phyloP scores from a whole-genome alignment of 305 asterid genomes.

The Withania somnifera region DNA sequence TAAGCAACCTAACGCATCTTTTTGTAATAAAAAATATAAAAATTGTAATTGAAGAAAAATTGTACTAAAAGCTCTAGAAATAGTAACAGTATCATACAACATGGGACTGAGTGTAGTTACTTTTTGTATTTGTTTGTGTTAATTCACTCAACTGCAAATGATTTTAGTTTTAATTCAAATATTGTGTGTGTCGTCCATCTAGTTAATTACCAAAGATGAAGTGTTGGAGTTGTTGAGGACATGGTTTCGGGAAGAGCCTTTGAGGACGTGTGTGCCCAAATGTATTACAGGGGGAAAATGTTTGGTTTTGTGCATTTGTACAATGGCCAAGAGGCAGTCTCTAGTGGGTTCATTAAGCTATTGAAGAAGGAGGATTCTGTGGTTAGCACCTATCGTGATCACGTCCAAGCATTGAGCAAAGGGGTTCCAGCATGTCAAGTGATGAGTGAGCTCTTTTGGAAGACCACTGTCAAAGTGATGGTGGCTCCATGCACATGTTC shows the following conservation, averaged over 20 bases:
- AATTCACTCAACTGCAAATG: not conserved
- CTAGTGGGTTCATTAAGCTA: slow-evolving; percentile 89
- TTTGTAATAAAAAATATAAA: not conserved
- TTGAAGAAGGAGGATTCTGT: slow-evolving; percentile 73
- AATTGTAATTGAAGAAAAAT: not conserved
- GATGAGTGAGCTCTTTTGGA: slow-evolving; percentile 97
- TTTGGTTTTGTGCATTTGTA: slow-evolving; percentile 94
- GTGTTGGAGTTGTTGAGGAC: slow-evolving; percentile 75
- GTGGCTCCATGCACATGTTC: slow-evolving; percentile 99
- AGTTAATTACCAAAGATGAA: slow-evolving; percentile 86
- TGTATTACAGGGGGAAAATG: slow-evolving; percentile 98
- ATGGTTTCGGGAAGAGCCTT: slow-evolving; percentile 78
- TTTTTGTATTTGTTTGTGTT: not conserved
- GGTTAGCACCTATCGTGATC: slow-evolving; percentile 92
- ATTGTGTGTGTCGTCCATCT: slow-evolving; percentile 11
- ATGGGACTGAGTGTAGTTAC: not conserved
- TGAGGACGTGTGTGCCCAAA: slow-evolving; percentile 99
- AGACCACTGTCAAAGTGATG: slow-evolving; percentile 96
- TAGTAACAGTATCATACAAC: not conserved
- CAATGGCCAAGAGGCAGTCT: slow-evolving; percentile 97
- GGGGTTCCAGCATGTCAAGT: slow-evolving; percentile 91
- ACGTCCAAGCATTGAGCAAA: slow-evolving; percentile 93
- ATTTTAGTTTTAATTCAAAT: not conserved
- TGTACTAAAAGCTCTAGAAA: not conserved
- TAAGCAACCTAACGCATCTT: not conserved